A percentile compares a stretch with the other conserved stretches of the same genome.
phyloP scores from a whole-genome alignment of 2,329 filamentous ascomycete genomes.

The Nemania abortiva region DNA sequence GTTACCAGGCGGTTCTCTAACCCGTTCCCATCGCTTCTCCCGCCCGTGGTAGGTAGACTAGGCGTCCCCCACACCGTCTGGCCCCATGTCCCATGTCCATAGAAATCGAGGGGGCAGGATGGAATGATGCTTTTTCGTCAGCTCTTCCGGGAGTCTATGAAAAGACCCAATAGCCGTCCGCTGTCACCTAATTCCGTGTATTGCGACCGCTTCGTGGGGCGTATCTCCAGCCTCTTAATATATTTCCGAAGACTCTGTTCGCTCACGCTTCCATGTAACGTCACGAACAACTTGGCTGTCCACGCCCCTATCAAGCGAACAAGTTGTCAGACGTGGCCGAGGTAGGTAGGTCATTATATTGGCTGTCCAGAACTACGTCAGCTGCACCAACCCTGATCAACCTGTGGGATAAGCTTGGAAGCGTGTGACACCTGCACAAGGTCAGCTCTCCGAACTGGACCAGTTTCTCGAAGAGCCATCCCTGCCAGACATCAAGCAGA shows the following conservation, averaged over 20 bases:
- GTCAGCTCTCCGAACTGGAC: constrained; percentile 22
- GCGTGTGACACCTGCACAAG: constrained; percentile 38
- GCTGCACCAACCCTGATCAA: constrained; percentile 44
- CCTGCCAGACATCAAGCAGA: constrained; percentile 25
- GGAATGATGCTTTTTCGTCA: constrained; percentile 19
- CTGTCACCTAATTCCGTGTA: constrained; percentile 20
- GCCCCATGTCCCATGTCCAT: constrained; percentile 28
- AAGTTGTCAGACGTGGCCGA: constrained; percentile 35
- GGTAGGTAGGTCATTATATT: constrained; percentile 41
- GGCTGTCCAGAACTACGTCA: constrained; percentile 42
- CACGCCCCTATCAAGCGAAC: constrained; percentile 14
- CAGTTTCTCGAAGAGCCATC: constrained; percentile 26
- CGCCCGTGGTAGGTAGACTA: constrained; percentile 20
- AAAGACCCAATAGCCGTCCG: constrained; percentile 16
- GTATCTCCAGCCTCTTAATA: constrained; percentile 10
- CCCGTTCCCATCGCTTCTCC: constrained; percentile 41
- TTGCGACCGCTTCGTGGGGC: constrained; percentile 9
- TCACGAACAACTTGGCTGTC: constrained; percentile 39
- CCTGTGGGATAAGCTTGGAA: constrained; percentile 20
- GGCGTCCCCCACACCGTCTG: constrained; percentile 22
- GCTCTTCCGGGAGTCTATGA: constrained; percentile 19
- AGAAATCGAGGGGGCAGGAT: constrained; percentile 23
- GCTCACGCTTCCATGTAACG: constrained; percentile 45
- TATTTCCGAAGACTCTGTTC: constrained; percentile 21
- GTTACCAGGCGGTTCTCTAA: constrained; percentile 37